These are phyloP conservation scores for Curvularia spicifera DNA, from an alignment of 2,329 filamentous ascomycete species.

Conservation along the genomic window DNA sequence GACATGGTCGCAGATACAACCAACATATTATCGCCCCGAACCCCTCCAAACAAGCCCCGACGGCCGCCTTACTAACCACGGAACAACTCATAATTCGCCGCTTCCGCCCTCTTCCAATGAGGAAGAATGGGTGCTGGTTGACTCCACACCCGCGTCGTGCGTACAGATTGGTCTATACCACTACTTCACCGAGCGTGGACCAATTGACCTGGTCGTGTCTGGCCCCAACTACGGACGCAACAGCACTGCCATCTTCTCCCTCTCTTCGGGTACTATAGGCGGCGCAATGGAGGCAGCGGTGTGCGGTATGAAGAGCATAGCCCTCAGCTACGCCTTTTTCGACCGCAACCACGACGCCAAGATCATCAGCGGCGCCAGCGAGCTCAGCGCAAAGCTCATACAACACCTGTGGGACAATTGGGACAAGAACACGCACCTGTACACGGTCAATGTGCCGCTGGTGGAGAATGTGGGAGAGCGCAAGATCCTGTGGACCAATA, in stretches of 20 bases:
- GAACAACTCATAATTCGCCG: constrained; percentile 43
- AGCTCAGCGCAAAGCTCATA: constrained; percentile 76
- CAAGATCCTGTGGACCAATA: constrained; percentile 80
- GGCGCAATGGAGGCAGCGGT: constrained; percentile 59
- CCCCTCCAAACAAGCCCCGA: constrained; percentile 56
- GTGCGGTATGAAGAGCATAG: constrained; percentile 67
- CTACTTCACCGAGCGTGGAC: constrained; percentile 53
- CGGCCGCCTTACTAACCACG: constrained; percentile 48
- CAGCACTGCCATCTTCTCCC: constrained; percentile 57
- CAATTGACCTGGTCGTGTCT: constrained; percentile 57
- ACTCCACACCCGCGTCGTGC: constrained; percentile 58
- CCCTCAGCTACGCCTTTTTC: constrained; percentile 90
- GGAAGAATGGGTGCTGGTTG: constrained; percentile 60
- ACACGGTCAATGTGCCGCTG: constrained; percentile 88
- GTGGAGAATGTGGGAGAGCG: constrained; percentile 73
- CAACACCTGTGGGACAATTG: constrained; percentile 80
- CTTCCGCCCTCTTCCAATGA: constrained; percentile 40
- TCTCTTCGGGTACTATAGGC: constrained; percentile 58
- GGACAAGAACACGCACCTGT: constrained; percentile 76
- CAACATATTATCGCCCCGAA: constrained; percentile 78
- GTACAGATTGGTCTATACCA: constrained; percentile 57
- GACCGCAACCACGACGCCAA: constrained; percentile 80
- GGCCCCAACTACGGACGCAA: constrained; percentile 61
- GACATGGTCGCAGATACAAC: constrained; percentile 61
- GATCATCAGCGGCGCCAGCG: constrained; percentile 78